Evolutionary conservation across 306 rosid genomes (phyloP).

Genomic region (Lagenaria siceraria): DNA sequence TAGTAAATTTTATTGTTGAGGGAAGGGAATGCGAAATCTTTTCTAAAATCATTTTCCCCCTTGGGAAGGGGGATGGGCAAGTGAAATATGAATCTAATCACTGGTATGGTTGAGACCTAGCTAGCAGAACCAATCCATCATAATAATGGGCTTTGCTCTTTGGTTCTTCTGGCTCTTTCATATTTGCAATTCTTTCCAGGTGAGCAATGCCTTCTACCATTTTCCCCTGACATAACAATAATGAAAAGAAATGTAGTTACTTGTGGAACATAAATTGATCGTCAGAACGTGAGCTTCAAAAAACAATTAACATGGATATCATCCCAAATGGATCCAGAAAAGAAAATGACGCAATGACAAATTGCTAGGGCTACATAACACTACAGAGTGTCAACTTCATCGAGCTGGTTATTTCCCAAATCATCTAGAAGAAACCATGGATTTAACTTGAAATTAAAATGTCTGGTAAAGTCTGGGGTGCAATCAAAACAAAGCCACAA

Average conservation of each 20-base stretch:
- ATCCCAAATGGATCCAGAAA: not conserved
- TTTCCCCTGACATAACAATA: constrained; percentile 46
- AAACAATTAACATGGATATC: not conserved
- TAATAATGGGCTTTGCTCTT: constrained; percentile 65
- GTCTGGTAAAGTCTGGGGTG: not conserved
- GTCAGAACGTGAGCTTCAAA: not conserved
- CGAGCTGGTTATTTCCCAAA: not conserved
- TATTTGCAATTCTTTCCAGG: constrained; percentile 59
- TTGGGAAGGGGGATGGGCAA: not conserved
- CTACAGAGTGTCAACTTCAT: not conserved
- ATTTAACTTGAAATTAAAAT: not conserved
- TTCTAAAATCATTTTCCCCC: not conserved
- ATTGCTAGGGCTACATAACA: not conserved
- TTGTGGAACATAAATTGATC: not conserved
- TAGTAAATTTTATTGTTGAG: not conserved
- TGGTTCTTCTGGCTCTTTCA: constrained; percentile 74
- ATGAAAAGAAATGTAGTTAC: not conserved
- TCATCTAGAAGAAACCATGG: not conserved
- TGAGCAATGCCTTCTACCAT: constrained; percentile 48
- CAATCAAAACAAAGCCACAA: not conserved
- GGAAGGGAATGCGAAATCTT: not conserved
- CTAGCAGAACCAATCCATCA: constrained; percentile 55
- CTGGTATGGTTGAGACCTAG: constrained; percentile 39
- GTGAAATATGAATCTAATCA: not conserved
- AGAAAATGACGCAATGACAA: not conserved